Conservation (phyloP, 805 yeast species). For the Helenozyma rhizophorensis region DNA sequence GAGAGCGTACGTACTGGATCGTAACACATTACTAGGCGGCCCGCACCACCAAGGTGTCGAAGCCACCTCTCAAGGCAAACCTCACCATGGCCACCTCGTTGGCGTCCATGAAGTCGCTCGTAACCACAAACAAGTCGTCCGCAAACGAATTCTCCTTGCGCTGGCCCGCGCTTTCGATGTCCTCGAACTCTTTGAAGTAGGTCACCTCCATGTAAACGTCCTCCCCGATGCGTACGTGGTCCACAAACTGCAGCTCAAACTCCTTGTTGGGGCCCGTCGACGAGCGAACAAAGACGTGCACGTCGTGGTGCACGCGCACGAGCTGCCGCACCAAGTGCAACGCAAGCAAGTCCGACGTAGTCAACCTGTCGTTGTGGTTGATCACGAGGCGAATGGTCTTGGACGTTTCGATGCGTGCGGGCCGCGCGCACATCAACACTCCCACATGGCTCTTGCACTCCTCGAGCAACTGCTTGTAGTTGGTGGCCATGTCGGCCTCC, state of each 20-base stretch:
- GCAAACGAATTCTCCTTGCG: constrained; percentile 2
- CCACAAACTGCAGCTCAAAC: constrained; percentile 14
- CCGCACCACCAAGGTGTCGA: constrained; percentile 13
- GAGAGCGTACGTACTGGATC: too few relatives aligned
- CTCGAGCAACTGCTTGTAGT: constrained; percentile 25
- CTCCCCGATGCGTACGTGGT: constrained; percentile 5
- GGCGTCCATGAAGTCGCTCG: constrained; percentile 11
- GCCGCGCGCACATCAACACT: constrained; percentile 18
- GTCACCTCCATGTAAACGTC: constrained; percentile 2
- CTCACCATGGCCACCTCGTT: constrained; percentile 2
- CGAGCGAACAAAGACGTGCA: constrained; percentile 11
- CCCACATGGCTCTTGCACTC: constrained; percentile 29
- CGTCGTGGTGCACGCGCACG: constrained; percentile 3
- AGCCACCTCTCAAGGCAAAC: constrained; percentile 5
- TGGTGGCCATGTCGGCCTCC: constrained; percentile 12
- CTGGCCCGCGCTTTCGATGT: constrained; percentile 1
- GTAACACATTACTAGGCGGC: constrained; percentile 9
- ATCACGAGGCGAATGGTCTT: constrained; percentile 24
- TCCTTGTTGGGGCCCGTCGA: constrained; percentile 9
- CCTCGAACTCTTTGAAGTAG: constrained; percentile 9
- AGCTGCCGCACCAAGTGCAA: constrained; percentile 24
- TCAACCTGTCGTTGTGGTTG: constrained; percentile 28
- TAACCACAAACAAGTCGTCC: constrained; percentile 7
- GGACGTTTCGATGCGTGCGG: constrained; percentile 6
- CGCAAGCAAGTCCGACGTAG: constrained; percentile 31